Evolutionary conservation across 805 yeast species (phyloP), one percentile per base, ranked within the genome.

Genomic region (Candida succiphila): DNA sequence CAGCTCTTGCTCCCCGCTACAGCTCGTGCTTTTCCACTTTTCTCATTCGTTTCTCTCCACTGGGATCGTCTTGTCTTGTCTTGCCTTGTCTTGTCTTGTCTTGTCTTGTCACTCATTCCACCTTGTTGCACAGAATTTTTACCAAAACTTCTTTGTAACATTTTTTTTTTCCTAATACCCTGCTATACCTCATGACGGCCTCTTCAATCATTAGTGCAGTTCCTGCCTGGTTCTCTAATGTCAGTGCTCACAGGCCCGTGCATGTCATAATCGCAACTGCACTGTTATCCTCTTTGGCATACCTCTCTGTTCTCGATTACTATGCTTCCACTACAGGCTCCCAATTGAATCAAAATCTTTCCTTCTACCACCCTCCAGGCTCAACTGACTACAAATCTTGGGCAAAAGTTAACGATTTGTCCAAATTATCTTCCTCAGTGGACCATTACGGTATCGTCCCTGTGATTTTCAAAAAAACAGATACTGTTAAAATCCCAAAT

Each of bases 211-310:
- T 30, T 8, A 16, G 26, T 6, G 4, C 7, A 12, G 35, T 44
- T 21, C 45, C 58, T 14, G 58, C 61, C 3, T 30, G 29, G 17
- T 35, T 59, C 20, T 56, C 63, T 19, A 63, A 61, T 37, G 53
- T 68, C 17, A 74, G 89, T 34, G 92, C 95, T 12, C 71, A 72
- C 38, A 71, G 78, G 50, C 98, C 98, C 14, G 84, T 89, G 44
- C 97, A 88, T 57, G 71, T 86, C 35, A 76, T 88, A 34, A 74
- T 86, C 30, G 49, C 74, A 36, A 71, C 86, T 5, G 68, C 89
- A 12, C 58, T 87, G 31, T 53, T 85, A 27, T 92, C 94, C 2
- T 79, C 95, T 3, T 60, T 83, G 34, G 80, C 89, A 7, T 89
- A 88, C 53, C 65, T 88, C 37, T 70, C 88, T 4, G 70, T 79